Percentiles rank a stretch among this genome's conserved stretches.
These are phyloP conservation scores for Sphaerobolus stellatus DNA, from an alignment of 1,284 basidiomycete genomes.

Conservation along the genomic window DNA sequence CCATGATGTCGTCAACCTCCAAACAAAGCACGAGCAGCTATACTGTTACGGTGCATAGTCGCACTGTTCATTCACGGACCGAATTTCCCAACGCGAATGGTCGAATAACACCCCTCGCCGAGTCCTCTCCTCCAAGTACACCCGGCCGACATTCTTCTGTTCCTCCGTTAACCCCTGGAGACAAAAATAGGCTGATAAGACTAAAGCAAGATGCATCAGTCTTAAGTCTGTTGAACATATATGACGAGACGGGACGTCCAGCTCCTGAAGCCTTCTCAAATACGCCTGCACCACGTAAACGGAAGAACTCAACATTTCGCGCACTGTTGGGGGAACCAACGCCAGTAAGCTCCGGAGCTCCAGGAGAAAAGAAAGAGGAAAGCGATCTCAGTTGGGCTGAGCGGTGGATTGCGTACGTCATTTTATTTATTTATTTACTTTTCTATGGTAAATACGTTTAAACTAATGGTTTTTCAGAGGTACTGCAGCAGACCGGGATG, in stretches of 20 bases:
- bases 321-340: slow-evolving; percentile 46
- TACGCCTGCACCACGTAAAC: slow-evolving; percentile 43
- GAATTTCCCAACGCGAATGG: slow-evolving; percentile 63
- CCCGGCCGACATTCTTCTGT: slow-evolving; percentile 22
- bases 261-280: slow-evolving; percentile 63
- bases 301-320: slow-evolving; percentile 68
- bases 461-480: too few relatives aligned
- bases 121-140: slow-evolving; percentile 33
- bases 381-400: slow-evolving; percentile 82
- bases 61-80: slow-evolving; percentile 57
- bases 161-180: slow-evolving; percentile 44
- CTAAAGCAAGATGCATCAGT: slow-evolving; percentile 75
- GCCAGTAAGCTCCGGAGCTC: slow-evolving; percentile 38
- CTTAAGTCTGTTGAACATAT: slow-evolving; percentile 65
- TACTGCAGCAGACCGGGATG: too few relatives aligned
- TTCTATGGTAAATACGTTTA: too few relatives aligned
- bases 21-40: slow-evolving; percentile 56
- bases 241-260: slow-evolving; percentile 67
- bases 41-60: slow-evolving; percentile 64
- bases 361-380: slow-evolving; percentile 31
- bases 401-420: slow-evolving; percentile 59
- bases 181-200: slow-evolving; percentile 51
- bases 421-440: not conserved
- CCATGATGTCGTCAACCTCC: slow-evolving; percentile 33
- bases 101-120: slow-evolving; percentile 25